Percentiles rank a stretch among this genome's conserved stretches.
These are phyloP conservation scores for Brassica carinata DNA, from an alignment of 345 rosid species.

Conservation along the genomic window DNA sequence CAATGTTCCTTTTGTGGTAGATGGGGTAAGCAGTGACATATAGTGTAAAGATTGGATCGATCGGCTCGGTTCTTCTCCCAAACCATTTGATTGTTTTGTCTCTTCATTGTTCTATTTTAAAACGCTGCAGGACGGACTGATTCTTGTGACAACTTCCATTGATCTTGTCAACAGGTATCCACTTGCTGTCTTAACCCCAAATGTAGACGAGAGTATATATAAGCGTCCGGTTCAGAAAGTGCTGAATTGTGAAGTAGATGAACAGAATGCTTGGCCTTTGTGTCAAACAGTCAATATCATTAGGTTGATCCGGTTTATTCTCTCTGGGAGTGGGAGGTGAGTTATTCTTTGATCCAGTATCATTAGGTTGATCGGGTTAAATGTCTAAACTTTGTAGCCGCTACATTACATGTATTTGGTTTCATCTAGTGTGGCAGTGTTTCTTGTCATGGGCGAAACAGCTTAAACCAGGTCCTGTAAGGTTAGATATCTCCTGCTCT, in stretches of 20 bases:
- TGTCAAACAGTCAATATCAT: constrained; percentile 78
- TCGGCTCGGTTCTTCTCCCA: not conserved
- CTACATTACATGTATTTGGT: constrained; percentile 17
- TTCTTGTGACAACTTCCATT: constrained; percentile 68
- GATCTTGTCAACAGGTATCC: constrained; percentile 76
- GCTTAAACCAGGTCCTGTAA: constrained; percentile 39
- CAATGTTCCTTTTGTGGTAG: constrained; percentile 79
- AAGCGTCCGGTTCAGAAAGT: constrained; percentile 84
- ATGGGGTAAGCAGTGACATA: constrained; percentile 64
- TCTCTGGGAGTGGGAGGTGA: constrained; percentile 73
- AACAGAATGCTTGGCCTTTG: constrained; percentile 55
- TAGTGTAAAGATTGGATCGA: constrained; percentile 35
- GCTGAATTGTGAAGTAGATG: constrained; percentile 64
- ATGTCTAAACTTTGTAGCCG: constrained; percentile 2
- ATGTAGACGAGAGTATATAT: constrained; percentile 78
- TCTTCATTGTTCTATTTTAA: not conserved
- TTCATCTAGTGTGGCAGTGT: constrained; percentile 74
- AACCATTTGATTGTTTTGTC: not conserved
- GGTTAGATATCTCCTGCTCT: constrained; percentile 42
- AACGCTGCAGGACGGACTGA: constrained; percentile 73
- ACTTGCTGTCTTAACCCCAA: constrained; percentile 84
- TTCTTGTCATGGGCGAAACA: constrained; percentile 78
- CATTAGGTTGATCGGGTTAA: constrained; percentile 1
- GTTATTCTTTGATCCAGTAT: constrained; percentile 5
- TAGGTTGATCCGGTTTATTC: constrained; percentile 93